Evolutionary conservation across 2,329 filamentous ascomycete genomes (phyloP).

Genomic region (Beauveria australis): DNA sequence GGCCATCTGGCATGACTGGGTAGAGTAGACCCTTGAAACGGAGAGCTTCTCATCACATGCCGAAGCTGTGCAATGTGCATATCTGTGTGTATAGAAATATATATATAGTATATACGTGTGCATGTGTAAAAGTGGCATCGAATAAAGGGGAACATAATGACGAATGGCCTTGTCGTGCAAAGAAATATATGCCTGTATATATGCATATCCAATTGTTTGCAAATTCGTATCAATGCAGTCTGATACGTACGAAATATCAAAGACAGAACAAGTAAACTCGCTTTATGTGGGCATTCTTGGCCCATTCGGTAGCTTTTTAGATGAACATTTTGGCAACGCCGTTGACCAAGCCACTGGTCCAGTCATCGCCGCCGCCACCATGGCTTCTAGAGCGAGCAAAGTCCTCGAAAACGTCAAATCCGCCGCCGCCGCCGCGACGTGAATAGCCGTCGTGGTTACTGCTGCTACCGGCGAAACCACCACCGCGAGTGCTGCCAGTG

Average conservation of each 20-base stretch:
- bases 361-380: slow-evolving; percentile 22
- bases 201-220: not conserved
- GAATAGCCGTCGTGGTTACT: slow-evolving; percentile 1
- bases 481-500: slow-evolving; percentile 11
- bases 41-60: not conserved
- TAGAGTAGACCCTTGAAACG: not conserved
- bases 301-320: slow-evolving; percentile 15
- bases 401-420: slow-evolving; percentile 24
- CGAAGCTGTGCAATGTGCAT: not conserved
- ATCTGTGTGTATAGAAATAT: not conserved
- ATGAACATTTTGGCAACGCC: slow-evolving; percentile 36
- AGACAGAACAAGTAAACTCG: not conserved
- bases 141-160: not conserved
- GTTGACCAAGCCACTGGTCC: slow-evolving; percentile 23
- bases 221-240: not conserved
- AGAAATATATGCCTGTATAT: not conserved
- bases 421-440: not conserved
- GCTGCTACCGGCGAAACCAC: slow-evolving; percentile 19
- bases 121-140: not conserved
- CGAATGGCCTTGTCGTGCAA: not conserved
- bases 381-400: not conserved
- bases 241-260: not conserved
- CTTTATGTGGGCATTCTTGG: not conserved
- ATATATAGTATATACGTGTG: not conserved
- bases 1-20: not conserved